Evolutionary conservation across 1,139 yeast species (phyloP).

Genomic region (Zhuliangozyma parablackwelliae): DNA sequence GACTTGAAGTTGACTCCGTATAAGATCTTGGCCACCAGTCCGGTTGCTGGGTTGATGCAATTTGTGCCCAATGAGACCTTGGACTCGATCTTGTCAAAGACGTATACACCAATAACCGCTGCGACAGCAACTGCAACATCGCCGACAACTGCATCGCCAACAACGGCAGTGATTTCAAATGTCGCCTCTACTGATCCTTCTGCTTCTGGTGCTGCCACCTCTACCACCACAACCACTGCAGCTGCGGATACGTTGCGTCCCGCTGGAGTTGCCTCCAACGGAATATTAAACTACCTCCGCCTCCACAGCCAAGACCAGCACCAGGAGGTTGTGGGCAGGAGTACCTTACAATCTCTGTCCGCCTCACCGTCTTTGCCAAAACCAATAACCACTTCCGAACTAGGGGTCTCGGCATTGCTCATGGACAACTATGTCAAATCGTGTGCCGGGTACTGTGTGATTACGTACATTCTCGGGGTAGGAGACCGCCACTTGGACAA

Average conservation of each 20-base stretch:
- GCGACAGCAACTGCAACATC: neutral
- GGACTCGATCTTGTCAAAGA: conserved; percentile 66
- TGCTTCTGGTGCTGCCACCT: neutral
- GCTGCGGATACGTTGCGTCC: neutral
- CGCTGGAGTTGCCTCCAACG: conserved; percentile 28
- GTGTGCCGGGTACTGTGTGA: conserved; percentile 97
- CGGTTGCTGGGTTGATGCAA: conserved; percentile 87
- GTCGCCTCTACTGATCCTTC: no score
- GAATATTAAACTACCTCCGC: conserved; percentile 67
- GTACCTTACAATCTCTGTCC: conserved; percentile 19
- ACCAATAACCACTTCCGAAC: conserved; percentile 44
- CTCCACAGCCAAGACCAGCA: conserved; percentile 52
- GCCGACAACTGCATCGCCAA: no score
- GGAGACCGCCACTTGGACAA: conserved; percentile 97
- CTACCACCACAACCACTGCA: neutral
- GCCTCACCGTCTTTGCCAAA: conserved; percentile 13
- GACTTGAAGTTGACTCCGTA: conserved; percentile 88
- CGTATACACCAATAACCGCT: conserved; percentile 38
- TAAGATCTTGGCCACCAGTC: conserved; percentile 84
- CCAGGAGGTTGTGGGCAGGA: conserved; percentile 24
- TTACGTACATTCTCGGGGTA: conserved; percentile 89
- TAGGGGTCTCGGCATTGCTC: conserved; percentile 69
- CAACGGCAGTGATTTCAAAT: no score
- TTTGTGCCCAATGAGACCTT: conserved; percentile 89
- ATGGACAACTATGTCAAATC: conserved; percentile 95